Evolutionary conservation across 148 eudicot genomes (phyloP), one percentile per base, ranked within the genome.

Genomic region (Cornus kousa): DNA sequence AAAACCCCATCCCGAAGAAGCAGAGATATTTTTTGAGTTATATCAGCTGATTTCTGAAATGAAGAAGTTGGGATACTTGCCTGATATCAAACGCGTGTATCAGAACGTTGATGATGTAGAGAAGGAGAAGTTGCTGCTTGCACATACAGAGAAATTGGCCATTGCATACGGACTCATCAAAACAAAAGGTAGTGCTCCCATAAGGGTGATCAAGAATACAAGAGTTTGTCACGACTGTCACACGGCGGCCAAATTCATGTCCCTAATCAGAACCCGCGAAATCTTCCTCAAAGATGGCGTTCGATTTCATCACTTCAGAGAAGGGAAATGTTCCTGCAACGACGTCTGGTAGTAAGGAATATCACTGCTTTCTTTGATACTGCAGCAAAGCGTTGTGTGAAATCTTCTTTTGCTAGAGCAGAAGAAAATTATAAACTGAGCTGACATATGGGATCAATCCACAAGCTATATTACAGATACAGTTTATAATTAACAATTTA

Each of bases 201-300:
- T 91, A 11, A 78, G 90, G 80, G 92, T 91, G 79, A 86, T 91
- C 53, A 89, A 89, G 89, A 91, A 76, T 81, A 82, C 87, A 11
- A 86, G 92, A 85, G 82, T 84, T 66, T 89, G 95, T 74, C 77
- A 85, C 5, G 94, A 91, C 75, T 91, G 94, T 81, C 91, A 88
- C 48, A 72, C 71, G 4, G 83, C 79, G 31, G 95, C 92, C 24
- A 91, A 88, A 48, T 85, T 83, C 73, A 80, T 87, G 33, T 89
- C 91, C 13, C 71, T 79, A 74, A 72, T 89, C 33, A 88, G 82
- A 79, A 76, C 78, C 33, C 71, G 86, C 3, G 88, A 89, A 71
- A 89, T 91, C 60, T 68, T 86, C 53, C 74, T 91, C 67, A 91
- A 88, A 85, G 95, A 91, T 76, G 92, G 95, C 14, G 80, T 74